phyloP scores from a whole-genome alignment of 2,329 filamentous ascomycete genomes.

The Monilinia vaccinii-corymbosi region DNA sequence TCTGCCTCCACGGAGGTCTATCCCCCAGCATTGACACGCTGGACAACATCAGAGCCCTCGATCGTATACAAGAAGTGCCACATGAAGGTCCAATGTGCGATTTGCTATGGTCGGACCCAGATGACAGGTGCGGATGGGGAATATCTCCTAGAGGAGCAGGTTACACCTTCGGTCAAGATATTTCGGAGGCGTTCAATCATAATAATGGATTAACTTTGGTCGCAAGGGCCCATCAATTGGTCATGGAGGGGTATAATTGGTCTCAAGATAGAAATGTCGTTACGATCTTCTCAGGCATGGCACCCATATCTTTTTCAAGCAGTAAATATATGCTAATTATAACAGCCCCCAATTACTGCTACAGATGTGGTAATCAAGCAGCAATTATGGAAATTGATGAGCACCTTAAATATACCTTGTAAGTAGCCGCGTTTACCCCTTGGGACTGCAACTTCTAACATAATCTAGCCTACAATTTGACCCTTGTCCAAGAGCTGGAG shows the following conservation, averaged over 20 bases:
- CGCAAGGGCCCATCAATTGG: slow-evolving; percentile 91
- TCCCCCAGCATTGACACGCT: slow-evolving; percentile 94
- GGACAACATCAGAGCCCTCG: slow-evolving; percentile 89
- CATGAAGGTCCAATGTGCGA: slow-evolving; percentile 99
- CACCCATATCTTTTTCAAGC: neutral
- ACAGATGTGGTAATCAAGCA: slow-evolving; percentile 96
- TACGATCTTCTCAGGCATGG: slow-evolving; percentile 88
- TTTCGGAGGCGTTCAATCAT: slow-evolving; percentile 97
- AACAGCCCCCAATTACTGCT: slow-evolving; percentile 85
- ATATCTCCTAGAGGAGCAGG: slow-evolving; percentile 91
- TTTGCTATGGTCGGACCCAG: slow-evolving; percentile 93
- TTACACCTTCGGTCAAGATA: slow-evolving; percentile 94
- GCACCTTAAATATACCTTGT: slow-evolving; percentile 99
- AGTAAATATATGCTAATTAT: slow-evolving; percentile 24
- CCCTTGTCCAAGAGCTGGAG: slow-evolving; percentile 90
- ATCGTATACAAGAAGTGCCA: slow-evolving; percentile 96
- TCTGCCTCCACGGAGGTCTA: slow-evolving; percentile 94
- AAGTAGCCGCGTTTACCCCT: slow-evolving; percentile 37
- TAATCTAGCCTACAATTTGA: slow-evolving; percentile 90
- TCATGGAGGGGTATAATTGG: slow-evolving; percentile 99
- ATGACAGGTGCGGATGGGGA: slow-evolving; percentile 93
- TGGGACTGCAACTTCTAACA: slow-evolving; percentile 23
- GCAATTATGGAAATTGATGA: slow-evolving; percentile 99
- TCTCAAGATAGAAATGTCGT: slow-evolving; percentile 97
- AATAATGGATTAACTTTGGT: slow-evolving; percentile 97